Evolutionary conservation across 257 asterid species (phyloP).

Genomic region (Solanum pinnatisectum): DNA sequence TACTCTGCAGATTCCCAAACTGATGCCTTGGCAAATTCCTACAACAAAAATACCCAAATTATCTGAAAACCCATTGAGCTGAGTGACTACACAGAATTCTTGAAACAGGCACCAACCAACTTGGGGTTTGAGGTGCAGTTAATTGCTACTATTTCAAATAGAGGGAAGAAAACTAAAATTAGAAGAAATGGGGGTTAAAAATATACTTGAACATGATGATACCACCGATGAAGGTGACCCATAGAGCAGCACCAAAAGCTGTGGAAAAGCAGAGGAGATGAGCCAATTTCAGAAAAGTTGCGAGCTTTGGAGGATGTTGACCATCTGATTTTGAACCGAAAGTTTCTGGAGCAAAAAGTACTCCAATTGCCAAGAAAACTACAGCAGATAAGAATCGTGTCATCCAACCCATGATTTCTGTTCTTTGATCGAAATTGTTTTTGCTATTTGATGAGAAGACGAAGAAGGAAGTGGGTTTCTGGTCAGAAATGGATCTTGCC

Average conservation of each 20-base stretch:
- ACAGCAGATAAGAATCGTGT: conserved; percentile 64
- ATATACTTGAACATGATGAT: conserved; percentile 95
- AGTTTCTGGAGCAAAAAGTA: conserved; percentile 77
- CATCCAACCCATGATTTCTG: conserved; percentile 64
- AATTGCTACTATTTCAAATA: neutral
- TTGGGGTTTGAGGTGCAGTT: neutral
- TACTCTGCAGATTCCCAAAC: conserved; percentile 89
- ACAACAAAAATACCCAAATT: neutral
- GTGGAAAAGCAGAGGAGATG: conserved; percentile 91
- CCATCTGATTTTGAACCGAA: conserved; percentile 71
- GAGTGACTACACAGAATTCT: neutral
- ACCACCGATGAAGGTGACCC: conserved; percentile 99
- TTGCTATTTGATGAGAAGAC: neutral
- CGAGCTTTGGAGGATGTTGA: conserved; percentile 33
- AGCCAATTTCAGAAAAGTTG: conserved; percentile 54
- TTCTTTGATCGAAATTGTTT: neutral
- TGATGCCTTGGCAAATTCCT: conserved; percentile 97
- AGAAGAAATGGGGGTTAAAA: neutral
- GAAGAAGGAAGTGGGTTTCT: neutral
- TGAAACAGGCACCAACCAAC: neutral
- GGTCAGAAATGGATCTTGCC: neutral
- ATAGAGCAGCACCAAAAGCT: conserved; percentile 91
- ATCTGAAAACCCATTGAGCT: neutral
- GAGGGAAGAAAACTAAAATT: neutral
- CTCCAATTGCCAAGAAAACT: conserved; percentile 75